Evolutionary conservation across 228 moss, liverwort and hornwort species (phyloP).

Genomic region (Sphagnum fallax): DNA sequence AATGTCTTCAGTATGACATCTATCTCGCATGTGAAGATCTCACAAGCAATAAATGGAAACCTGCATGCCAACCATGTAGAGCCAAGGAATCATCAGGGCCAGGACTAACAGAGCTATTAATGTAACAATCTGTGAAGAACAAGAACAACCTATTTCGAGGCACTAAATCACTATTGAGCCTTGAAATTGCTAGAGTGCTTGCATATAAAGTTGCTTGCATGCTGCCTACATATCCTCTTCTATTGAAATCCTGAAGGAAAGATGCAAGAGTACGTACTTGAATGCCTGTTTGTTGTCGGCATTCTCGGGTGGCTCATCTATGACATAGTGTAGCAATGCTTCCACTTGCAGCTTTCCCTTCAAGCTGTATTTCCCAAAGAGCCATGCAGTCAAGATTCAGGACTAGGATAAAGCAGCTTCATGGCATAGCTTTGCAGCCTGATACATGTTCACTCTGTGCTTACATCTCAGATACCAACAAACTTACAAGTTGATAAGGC

Average conservation of each 20-base stretch:
- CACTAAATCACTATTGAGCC: no score
- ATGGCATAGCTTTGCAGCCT: no score
- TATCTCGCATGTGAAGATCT: conserved; percentile 55
- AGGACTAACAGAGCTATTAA: no score
- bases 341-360: conserved; percentile 52
- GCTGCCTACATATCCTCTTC: no score
- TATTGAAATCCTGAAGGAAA: no score
- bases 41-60: conserved; percentile 58
- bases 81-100: no score
- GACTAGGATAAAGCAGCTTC: not conserved
- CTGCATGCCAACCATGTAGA: conserved; percentile 6
- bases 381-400: no score
- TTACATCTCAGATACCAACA: no score
- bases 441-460: no score
- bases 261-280: conserved; percentile 15
- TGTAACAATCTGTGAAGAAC: no score
- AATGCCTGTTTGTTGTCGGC: conserved; percentile 49
- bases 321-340: conserved; percentile 51
- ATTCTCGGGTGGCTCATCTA: conserved; percentile 55
- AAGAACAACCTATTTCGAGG: not conserved
- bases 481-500: conserved; percentile 54
- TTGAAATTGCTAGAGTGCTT: no score
- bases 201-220: no score
- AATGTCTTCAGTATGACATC: conserved; percentile 57
- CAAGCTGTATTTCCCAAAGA: conserved; percentile 14